Evolutionary conservation across 371 early-diverging fungal genomes (phyloP).

Genomic region (Nematocida homosporus): DNA sequence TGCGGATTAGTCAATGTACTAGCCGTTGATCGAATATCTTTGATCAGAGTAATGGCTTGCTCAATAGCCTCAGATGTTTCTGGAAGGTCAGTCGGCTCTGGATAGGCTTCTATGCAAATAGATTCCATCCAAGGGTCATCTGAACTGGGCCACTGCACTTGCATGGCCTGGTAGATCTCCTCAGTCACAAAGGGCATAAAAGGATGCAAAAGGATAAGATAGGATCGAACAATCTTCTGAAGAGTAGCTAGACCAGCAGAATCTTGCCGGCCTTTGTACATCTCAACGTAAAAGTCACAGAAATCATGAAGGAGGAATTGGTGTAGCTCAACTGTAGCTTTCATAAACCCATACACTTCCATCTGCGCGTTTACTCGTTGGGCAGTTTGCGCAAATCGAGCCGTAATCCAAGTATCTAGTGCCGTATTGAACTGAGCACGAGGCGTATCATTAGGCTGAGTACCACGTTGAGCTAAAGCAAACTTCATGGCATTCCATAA

Average conservation of each 20-base stretch:
- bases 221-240: constrained; percentile 79
- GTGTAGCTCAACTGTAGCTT: constrained; percentile 79
- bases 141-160: background rate
- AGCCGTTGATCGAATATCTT: constrained; percentile 5
- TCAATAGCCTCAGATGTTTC: constrained; percentile 14
- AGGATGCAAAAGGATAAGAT: constrained; percentile 85
- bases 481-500: constrained; percentile 86
- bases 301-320: constrained; percentile 90
- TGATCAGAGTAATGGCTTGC: constrained; percentile 5
- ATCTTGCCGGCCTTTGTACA: constrained; percentile 62
- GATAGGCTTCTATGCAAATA: constrained; percentile 42
- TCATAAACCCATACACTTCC: constrained; percentile 84
- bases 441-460: background rate
- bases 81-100: background rate
- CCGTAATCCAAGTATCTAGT: constrained; percentile 36
- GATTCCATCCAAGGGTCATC: constrained; percentile 24
- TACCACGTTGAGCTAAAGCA: constrained; percentile 70
- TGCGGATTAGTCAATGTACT: background rate
- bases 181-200: constrained; percentile 98
- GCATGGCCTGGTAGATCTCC: constrained; percentile 73
- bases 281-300: constrained; percentile 91
- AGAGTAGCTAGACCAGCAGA: constrained; percentile 57
- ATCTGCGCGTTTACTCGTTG: constrained; percentile 65
- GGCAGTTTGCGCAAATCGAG: background rate
- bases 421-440: background rate